phyloP scores from a whole-genome alignment of 108 stramenopile genomes.

The Pseudonitzschia delicatissima region DNA sequence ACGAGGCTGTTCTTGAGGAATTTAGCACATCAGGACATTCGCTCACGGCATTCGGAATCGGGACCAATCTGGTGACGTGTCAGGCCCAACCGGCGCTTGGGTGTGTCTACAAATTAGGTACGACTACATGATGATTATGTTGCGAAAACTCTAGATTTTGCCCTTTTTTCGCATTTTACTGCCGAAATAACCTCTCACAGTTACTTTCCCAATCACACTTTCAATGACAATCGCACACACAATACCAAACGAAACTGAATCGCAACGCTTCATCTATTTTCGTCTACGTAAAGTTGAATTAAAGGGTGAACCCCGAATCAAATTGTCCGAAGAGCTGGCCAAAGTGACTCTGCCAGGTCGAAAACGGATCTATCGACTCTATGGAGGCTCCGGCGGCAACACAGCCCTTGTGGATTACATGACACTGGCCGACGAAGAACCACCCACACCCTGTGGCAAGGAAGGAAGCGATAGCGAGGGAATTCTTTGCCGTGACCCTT shows the following conservation, averaged over 20 bases:
- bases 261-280: too few relatives aligned
- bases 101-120: conserved; percentile 56
- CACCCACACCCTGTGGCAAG: conserved; percentile 55
- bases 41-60: conserved; percentile 97
- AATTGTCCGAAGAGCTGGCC: conserved; percentile 85
- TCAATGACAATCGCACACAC: too few relatives aligned
- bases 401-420: conserved; percentile 87
- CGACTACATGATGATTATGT: too few relatives aligned
- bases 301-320: conserved; percentile 87
- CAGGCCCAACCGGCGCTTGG: conserved; percentile 99
- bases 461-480: conserved; percentile 8
- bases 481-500: conserved; percentile 90
- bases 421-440: conserved; percentile 54
- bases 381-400: conserved; percentile 50
- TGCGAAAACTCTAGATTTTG: too few relatives aligned
- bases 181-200: too few relatives aligned
- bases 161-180: too few relatives aligned
- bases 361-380: conserved; percentile 88
- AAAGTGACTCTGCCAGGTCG: conserved; percentile 88
- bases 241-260: too few relatives aligned
- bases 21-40: conserved; percentile 82
- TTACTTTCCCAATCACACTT: too few relatives aligned
- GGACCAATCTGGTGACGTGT: conserved; percentile 96
- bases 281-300: too few relatives aligned
- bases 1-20: conserved; percentile 82